Evolutionary conservation across 2,329 filamentous ascomycete genomes (phyloP).

Genomic region (Cladophialophora chaetospira): DNA sequence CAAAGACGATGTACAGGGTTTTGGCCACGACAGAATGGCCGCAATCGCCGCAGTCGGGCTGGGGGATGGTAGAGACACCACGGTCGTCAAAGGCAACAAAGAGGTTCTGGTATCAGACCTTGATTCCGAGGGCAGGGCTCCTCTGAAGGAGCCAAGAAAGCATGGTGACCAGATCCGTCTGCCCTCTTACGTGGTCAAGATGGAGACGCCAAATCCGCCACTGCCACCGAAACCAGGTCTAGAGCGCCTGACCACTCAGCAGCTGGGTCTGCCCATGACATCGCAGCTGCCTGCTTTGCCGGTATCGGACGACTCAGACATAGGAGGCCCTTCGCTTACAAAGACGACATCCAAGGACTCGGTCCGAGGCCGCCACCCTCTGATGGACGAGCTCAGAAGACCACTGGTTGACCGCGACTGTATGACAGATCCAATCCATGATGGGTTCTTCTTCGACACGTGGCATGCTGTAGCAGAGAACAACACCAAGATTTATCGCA

Average conservation of each 20-base stretch:
- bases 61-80: constrained; percentile 69
- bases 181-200: constrained; percentile 33
- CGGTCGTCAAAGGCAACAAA: constrained; percentile 62
- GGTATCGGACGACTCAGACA: constrained; percentile 75
- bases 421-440: constrained; percentile 86
- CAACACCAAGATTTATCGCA: constrained; percentile 91
- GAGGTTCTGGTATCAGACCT: constrained; percentile 71
- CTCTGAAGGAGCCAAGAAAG: constrained; percentile 55
- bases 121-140: constrained; percentile 65
- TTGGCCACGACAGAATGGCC: constrained; percentile 75
- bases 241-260: constrained; percentile 64
- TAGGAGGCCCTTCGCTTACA: constrained; percentile 69
- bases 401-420: constrained; percentile 83
- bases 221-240: constrained; percentile 63
- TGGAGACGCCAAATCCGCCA: constrained; percentile 47
- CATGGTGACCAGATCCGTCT: constrained; percentile 40
- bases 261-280: constrained; percentile 67
- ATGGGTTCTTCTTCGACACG: constrained; percentile 80
- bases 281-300: constrained; percentile 73
- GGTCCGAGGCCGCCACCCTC: constrained; percentile 53
- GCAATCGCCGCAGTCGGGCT: constrained; percentile 62
- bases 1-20: constrained; percentile 74
- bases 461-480: constrained; percentile 89
- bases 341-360: constrained; percentile 58
- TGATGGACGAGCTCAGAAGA: constrained; percentile 67